Evolutionary conservation across 306 rosid genomes (phyloP).

Genomic region (Senna siamea): DNA sequence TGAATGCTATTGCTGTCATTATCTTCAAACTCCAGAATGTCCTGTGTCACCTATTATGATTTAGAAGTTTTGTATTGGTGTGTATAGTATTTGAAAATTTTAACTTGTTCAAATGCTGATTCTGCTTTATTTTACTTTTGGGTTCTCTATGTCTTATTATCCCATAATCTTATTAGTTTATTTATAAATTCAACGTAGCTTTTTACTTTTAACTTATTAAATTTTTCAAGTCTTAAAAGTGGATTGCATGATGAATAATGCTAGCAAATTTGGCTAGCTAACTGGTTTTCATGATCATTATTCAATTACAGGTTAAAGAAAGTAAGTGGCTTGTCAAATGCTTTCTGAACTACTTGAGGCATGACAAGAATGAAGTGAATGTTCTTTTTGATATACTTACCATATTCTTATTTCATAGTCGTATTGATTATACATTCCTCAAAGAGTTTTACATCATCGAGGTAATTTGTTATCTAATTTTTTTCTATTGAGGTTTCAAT

Average conservation of each 20-base stretch:
- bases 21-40: neutral
- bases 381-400: constrained; percentile 98
- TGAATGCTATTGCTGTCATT: neutral
- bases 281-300: constrained; percentile 24
- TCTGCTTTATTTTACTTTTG: constrained; percentile 10
- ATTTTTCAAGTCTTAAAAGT: neutral
- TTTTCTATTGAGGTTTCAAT: constrained; percentile 23
- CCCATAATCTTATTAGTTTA: constrained; percentile 8
- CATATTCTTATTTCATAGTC: constrained; percentile 87
- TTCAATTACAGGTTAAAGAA: constrained; percentile 85
- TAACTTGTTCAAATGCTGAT: neutral
- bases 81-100: neutral
- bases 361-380: constrained; percentile 92
- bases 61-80: neutral
- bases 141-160: constrained; percentile 20
- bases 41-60: constrained; percentile 15
- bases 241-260: neutral
- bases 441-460: constrained; percentile 97
- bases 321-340: constrained; percentile 99
- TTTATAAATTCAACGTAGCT: constrained; percentile 3
- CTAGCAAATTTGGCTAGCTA: constrained; percentile 10
- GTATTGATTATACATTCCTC: constrained; percentile 91
- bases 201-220: neutral
- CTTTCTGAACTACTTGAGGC: constrained; percentile 92
- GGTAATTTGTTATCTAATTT: constrained; percentile 55